These are phyloP conservation scores for Mycena capillaripes DNA, from an alignment of 768 basidiomycete species.

Conservation along the genomic window DNA sequence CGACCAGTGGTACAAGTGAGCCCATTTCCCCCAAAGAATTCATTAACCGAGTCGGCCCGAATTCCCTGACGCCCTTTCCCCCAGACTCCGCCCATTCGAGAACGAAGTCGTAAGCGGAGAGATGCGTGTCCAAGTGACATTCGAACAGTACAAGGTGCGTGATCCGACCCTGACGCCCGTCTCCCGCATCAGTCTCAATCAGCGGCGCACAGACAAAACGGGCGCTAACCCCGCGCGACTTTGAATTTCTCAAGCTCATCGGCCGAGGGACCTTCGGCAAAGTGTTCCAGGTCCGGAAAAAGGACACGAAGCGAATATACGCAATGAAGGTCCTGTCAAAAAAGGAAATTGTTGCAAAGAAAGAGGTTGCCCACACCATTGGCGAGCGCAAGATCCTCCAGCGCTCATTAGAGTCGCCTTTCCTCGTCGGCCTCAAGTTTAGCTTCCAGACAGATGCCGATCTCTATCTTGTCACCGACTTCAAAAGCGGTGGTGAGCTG, in stretches of 20 bases:
- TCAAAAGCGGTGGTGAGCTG: slow-evolving; percentile 97
- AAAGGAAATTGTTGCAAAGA: slow-evolving; percentile 99
- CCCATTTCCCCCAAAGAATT: slow-evolving; percentile 40
- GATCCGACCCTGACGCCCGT: slow-evolving; percentile 35
- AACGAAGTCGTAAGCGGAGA: slow-evolving; percentile 91
- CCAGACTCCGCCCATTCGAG: slow-evolving; percentile 81
- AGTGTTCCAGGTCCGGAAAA: slow-evolving; percentile 99
- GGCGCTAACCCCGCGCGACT: slow-evolving; percentile 93
- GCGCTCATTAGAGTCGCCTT: slow-evolving; percentile 91
- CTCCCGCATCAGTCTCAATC: slow-evolving; percentile 36
- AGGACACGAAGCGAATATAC: slow-evolving; percentile 98
- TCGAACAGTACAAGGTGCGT: slow-evolving; percentile 90
- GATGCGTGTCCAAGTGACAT: slow-evolving; percentile 94
- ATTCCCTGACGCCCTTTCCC: slow-evolving; percentile 34
- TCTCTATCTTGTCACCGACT: slow-evolving; percentile 97
- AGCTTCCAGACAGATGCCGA: slow-evolving; percentile 97
- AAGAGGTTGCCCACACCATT: slow-evolving; percentile 99
- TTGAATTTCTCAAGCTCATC: slow-evolving; percentile 98
- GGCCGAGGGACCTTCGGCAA: slow-evolving; percentile 98
- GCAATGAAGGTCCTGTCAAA: slow-evolving; percentile 99
- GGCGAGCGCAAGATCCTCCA: slow-evolving; percentile 99
- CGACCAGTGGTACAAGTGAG: slow-evolving; percentile 97
- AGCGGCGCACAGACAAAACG: slow-evolving; percentile 75
- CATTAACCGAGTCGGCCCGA: slow-evolving; percentile 23
- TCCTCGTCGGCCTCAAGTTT: slow-evolving; percentile 98